phyloP scores from a whole-genome alignment of 257 asterid genomes.

The Oldenlandia corymbosa region DNA sequence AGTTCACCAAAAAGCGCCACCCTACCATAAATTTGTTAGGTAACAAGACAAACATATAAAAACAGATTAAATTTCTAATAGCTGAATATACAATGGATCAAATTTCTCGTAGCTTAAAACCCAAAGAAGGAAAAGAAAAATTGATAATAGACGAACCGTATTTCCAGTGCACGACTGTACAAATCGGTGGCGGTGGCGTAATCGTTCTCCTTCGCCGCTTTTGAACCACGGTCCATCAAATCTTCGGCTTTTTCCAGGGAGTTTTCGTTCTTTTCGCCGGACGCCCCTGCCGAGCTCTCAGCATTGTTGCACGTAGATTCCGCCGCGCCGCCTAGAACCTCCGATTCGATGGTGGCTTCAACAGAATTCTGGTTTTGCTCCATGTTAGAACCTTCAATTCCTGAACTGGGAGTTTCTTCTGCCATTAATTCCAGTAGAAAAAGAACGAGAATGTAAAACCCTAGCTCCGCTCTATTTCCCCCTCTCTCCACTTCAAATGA shows the following conservation, averaged over 20 bases:
- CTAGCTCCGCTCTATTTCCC: not conserved
- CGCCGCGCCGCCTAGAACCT: slow-evolving; percentile 41
- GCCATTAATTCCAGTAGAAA: slow-evolving; percentile 39
- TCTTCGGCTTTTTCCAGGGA: slow-evolving; percentile 57
- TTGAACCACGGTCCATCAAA: slow-evolving; percentile 54
- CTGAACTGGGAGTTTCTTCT: slow-evolving; percentile 38
- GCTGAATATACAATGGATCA: not conserved
- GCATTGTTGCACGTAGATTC: slow-evolving; percentile 59
- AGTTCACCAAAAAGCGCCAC: slow-evolving; percentile 82
- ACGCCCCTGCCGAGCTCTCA: slow-evolving; percentile 35
- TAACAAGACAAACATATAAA: not conserved
- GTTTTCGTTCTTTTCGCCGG: slow-evolving; percentile 42
- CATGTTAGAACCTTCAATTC: slow-evolving; percentile 21
- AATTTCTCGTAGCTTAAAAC: not conserved
- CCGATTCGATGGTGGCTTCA: slow-evolving; percentile 47
- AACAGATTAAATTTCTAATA: not conserved
- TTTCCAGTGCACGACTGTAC: slow-evolving; percentile 95
- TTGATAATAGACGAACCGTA: slow-evolving; percentile 40
- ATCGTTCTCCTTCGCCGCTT: slow-evolving; percentile 63
- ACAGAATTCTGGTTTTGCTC: slow-evolving; percentile 51
- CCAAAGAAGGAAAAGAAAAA: not conserved
- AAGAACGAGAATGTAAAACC: slow-evolving; percentile 13
- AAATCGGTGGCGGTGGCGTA: slow-evolving; percentile 76
- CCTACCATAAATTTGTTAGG: slow-evolving; percentile 29
- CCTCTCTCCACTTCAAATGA: slow-evolving; percentile 15